phyloP scores from a whole-genome alignment of 495 filamentous ascomycete genomes.

The Lasiosphaeriaceae sp. region DNA sequence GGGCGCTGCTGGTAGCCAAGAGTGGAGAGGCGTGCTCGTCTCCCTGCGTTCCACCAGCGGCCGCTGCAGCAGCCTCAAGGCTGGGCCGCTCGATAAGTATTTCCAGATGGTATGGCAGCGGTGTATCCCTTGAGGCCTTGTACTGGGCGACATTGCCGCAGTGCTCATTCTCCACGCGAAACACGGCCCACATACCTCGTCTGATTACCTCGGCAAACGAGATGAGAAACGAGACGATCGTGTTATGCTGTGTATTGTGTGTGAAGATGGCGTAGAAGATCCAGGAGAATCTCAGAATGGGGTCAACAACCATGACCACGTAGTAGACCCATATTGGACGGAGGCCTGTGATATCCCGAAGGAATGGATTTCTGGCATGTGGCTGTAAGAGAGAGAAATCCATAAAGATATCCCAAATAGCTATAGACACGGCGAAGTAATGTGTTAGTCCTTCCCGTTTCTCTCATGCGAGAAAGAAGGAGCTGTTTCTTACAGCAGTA shows the following conservation, averaged over 20 bases:
- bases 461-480: neutral
- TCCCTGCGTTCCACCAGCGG: neutral
- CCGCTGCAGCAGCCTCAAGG: constrained; percentile 9
- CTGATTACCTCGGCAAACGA: constrained; percentile 72
- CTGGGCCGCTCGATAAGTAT: constrained; percentile 27
- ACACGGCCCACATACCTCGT: constrained; percentile 82
- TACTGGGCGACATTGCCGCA: constrained; percentile 82
- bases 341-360: constrained; percentile 77
- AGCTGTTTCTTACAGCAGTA: constrained; percentile 76
- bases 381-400: constrained; percentile 87
- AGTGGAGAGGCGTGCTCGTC: neutral
- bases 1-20: neutral
- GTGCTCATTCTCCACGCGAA: constrained; percentile 96
- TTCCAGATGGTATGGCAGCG: constrained; percentile 70
- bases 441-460: neutral
- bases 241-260: constrained; percentile 72
- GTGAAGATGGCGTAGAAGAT: constrained; percentile 87
- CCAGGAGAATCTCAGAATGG: constrained; percentile 92
- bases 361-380: constrained; percentile 60
- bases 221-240: constrained; percentile 71
- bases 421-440: constrained; percentile 22
- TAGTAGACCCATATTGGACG: constrained; percentile 81
- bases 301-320: constrained; percentile 73
- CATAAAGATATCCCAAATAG: constrained; percentile 96
- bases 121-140: constrained; percentile 76